Evolutionary conservation across 2,329 filamentous ascomycete species (phyloP), one percentile per base, ranked within the genome.

Genomic region (Xylariaceae sp.): DNA sequence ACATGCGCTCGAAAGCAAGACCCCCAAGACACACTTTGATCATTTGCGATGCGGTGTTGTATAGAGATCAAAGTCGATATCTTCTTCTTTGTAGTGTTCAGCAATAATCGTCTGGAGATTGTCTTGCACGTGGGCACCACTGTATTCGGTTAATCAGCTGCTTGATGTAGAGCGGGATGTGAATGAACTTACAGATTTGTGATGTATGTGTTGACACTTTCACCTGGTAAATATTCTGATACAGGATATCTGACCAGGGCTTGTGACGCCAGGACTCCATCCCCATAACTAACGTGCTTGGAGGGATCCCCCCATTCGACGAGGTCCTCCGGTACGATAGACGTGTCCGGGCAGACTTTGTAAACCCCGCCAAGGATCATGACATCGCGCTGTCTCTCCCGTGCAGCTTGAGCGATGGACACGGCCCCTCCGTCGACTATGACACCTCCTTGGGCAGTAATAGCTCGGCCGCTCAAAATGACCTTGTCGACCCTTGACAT

Each of bases 401-500:
- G 88, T 13, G 94, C 94, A 7, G 92, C 91, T 56, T 87, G 86
- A 5, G 92, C 90, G 59, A 97, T 88, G 39, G 89, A 84, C 17
- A 84, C 84, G 10, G 89, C 88, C n/a, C 94, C 94, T 5, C 88
- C 85, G 39, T 91, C 87, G 16, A 90, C 88, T 28, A 97, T 80
- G 22, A 96, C 82, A 6, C 89, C 89, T 47, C 94, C 94, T 63
- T 96, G 94, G 45, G 90, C 89, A 42, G 95, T 84, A 28, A 99
- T 89, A 3, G 89, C 87, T 65, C 92, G 88, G 6, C 93, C 93
- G 12, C 89, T 87, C 6, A 99, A 78, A 45, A 99, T 89, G 55
- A 99, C 93, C 74, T 97, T 97, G 77, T 93, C 95, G 62, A 97
- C 90, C 54, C 88, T 85, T 9, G 92, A 89, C 89, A 99, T 97